phyloP scores from a whole-genome alignment of 2,329 filamentous ascomycete species.

The Aspergillus spinulosporus region DNA sequence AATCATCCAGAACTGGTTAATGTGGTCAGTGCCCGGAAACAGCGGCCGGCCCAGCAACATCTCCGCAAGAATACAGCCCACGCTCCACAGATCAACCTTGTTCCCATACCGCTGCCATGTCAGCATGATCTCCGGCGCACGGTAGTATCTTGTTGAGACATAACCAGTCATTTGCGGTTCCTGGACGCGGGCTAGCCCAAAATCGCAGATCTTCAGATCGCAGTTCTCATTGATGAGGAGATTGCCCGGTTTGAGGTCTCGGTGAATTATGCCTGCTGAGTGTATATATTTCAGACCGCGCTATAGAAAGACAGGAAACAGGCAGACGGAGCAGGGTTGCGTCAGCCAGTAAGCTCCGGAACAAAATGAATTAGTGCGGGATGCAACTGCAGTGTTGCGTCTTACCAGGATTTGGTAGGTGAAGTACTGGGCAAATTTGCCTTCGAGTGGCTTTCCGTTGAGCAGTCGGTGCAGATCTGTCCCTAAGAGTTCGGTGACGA shows the following conservation, averaged over 20 bases:
- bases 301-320: conserved; percentile 49
- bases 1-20: conserved; percentile 99
- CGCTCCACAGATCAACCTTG: conserved; percentile 99
- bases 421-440: conserved; percentile 99
- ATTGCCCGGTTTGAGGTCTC: conserved; percentile 97
- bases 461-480: conserved; percentile 95
- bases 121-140: conserved; percentile 98
- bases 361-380: conserved; percentile 20
- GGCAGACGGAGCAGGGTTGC: conserved; percentile 41
- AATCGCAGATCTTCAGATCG: conserved; percentile 99
- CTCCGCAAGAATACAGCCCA: conserved; percentile 98
- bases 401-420: conserved; percentile 94
- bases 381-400: background rate
- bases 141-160: conserved; percentile 97
- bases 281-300: conserved; percentile 98
- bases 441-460: conserved; percentile 92
- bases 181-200: conserved; percentile 94
- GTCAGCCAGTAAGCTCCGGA: conserved; percentile 2
- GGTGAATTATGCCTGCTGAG: conserved; percentile 95
- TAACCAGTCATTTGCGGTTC: conserved; percentile 99
- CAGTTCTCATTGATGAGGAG: conserved; percentile 99
- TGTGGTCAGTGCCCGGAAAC: conserved; percentile 98
- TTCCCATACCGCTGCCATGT: conserved; percentile 99
- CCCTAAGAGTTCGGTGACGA: conserved; percentile 94
- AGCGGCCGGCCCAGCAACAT: conserved; percentile 98